A percentile compares a stretch with the other conserved stretches of the same genome.
These are phyloP conservation scores for Neurospora pannonica DNA, from an alignment of 495 filamentous ascomycete species.

Conservation along the genomic window DNA sequence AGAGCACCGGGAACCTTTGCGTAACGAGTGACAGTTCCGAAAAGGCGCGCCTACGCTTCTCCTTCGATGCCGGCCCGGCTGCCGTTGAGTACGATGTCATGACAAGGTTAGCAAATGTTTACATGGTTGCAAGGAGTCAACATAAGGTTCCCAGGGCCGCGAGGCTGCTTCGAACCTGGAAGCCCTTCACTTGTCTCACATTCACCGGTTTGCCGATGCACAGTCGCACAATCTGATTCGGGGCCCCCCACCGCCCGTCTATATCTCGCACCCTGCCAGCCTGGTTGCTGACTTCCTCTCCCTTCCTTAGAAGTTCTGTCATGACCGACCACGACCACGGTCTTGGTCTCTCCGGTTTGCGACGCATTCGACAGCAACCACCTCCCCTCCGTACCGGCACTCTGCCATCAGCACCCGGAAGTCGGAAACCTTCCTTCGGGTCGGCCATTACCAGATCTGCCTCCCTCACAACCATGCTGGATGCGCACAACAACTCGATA, in stretches of 20 bases:
- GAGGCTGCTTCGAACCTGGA: background rate
- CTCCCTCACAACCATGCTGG: conserved; percentile 50
- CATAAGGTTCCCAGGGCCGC: background rate
- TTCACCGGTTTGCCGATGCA: conserved; percentile 22
- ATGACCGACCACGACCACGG: conserved; percentile 52
- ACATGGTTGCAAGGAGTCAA: background rate
- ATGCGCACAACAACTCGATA: conserved; percentile 21
- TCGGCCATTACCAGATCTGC: conserved; percentile 45
- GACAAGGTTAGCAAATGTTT: conserved; percentile 35
- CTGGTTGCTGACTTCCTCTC: conserved; percentile 18
- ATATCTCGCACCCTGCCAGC: background rate
- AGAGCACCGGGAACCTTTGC: conserved; percentile 53
- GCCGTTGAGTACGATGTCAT: conserved; percentile 42
- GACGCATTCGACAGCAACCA: conserved; percentile 82
- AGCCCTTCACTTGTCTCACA: background rate
- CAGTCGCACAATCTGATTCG: conserved; percentile 12
- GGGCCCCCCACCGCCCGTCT: background rate
- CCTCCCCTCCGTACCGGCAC: conserved; percentile 55
- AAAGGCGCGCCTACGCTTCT: conserved; percentile 41
- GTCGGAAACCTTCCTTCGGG: conserved; percentile 53
- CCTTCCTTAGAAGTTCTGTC: conserved; percentile 34
- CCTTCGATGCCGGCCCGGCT: conserved; percentile 42
- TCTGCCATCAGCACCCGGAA: conserved; percentile 44
- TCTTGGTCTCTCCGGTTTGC: conserved; percentile 63
- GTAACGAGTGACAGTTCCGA: conserved; percentile 31